Evolutionary conservation across 257 asterid genomes (phyloP).

Genomic region (Anisodus tanguticus): DNA sequence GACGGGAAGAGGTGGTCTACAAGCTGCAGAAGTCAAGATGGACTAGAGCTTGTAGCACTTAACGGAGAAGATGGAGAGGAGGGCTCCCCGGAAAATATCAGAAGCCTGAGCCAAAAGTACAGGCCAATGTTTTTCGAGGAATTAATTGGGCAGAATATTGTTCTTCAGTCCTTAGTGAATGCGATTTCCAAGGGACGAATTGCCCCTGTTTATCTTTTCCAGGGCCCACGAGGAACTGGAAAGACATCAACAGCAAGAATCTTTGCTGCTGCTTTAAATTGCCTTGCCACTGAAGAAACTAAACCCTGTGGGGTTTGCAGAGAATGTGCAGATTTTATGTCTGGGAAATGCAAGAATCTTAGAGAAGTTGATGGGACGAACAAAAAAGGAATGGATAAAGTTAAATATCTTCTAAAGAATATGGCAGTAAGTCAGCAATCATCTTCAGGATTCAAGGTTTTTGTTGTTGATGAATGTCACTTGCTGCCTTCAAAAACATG

Average conservation of each 20-base stretch:
- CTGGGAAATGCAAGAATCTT: slow-evolving; percentile 67
- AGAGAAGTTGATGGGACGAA: slow-evolving; percentile 79
- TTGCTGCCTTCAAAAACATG: slow-evolving; percentile 86
- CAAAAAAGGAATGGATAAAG: slow-evolving; percentile 63
- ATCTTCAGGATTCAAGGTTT: slow-evolving; percentile 58
- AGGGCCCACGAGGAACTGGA: slow-evolving; percentile 98
- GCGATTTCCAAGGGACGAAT: slow-evolving; percentile 70
- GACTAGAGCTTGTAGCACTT: slow-evolving; percentile 56
- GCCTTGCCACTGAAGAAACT: slow-evolving; percentile 76
- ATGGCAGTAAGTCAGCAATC: slow-evolving; percentile 50
- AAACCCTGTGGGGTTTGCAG: slow-evolving; percentile 95
- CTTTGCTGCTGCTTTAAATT: slow-evolving; percentile 85
- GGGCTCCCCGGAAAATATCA: slow-evolving; percentile 65
- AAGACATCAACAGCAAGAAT: slow-evolving; percentile 87
- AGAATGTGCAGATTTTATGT: slow-evolving; percentile 72
- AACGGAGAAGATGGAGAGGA: slow-evolving; percentile 57
- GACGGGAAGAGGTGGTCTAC: slow-evolving; percentile 90
- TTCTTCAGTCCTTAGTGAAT: slow-evolving; percentile 72
- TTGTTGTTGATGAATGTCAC: slow-evolving; percentile 87
- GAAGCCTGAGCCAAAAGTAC: slow-evolving; percentile 82
- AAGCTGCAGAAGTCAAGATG: slow-evolving; percentile 83
- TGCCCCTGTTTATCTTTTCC: slow-evolving; percentile 87
- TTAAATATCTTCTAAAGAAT: slow-evolving; percentile 60
- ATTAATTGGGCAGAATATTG: slow-evolving; percentile 81
- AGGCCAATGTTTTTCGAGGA: slow-evolving; percentile 91